Evolutionary conservation across 345 rosid genomes (phyloP).

Genomic region (Brassica rapa): DNA sequence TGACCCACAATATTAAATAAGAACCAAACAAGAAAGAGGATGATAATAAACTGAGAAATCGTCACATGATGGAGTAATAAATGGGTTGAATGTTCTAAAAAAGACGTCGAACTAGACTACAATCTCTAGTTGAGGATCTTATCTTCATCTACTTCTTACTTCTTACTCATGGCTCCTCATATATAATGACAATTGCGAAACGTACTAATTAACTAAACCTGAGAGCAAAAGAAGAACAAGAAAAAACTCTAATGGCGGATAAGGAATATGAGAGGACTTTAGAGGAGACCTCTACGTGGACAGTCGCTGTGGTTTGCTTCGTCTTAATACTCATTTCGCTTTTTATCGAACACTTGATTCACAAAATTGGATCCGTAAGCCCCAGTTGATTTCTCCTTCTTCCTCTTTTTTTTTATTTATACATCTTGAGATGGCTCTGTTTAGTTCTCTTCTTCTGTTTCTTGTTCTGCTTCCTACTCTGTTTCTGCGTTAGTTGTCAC

Average conservation of each 20-base stretch:
- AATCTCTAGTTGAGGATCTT: conserved; percentile 13
- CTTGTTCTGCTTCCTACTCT: conserved; percentile 39
- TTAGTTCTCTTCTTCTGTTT: conserved; percentile 34
- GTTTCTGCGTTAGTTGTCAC: background rate
- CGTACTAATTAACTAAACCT: background rate
- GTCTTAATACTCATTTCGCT: conserved; percentile 55
- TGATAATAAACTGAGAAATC: background rate
- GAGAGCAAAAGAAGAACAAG: conserved; percentile 10
- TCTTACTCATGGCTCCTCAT: background rate
- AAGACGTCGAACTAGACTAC: background rate
- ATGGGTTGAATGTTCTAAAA: background rate
- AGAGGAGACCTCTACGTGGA: conserved; percentile 80
- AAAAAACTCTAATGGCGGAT: conserved; percentile 21
- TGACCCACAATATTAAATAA: background rate
- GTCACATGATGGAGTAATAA: background rate
- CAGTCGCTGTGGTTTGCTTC: conserved; percentile 75
- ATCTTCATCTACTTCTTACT: conserved; percentile 15
- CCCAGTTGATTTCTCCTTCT: background rate
- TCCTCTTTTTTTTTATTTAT: too few relatives aligned
- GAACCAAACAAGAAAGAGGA: background rate
- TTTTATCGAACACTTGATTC: conserved; percentile 54
- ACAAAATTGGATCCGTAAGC: conserved; percentile 43
- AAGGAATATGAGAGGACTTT: conserved; percentile 45
- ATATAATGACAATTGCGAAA: background rate
- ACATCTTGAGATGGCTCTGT: conserved; percentile 9